These are phyloP conservation scores for Penicillium sp. DNA, from an alignment of 2,329 filamentous ascomycete species.

Conservation along the genomic window DNA sequence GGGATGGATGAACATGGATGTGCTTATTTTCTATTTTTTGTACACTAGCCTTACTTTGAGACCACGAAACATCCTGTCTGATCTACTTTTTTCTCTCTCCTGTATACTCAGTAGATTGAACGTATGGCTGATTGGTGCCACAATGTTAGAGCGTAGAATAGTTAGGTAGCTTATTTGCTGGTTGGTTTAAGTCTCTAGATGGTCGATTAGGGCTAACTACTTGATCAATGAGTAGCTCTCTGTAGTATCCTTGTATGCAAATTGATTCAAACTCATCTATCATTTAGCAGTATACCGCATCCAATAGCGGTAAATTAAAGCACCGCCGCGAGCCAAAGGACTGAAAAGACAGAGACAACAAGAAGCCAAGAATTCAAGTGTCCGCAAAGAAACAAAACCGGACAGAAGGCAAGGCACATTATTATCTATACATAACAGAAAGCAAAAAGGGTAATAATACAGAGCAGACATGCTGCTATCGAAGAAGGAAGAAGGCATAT, in stretches of 20 bases:
- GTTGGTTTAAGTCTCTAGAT: not conserved
- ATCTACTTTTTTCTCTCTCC: not conserved
- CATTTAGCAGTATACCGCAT: not conserved
- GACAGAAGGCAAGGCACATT: slow-evolving; percentile 5
- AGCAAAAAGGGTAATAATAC: slow-evolving; percentile 21
- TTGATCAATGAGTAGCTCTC: not conserved
- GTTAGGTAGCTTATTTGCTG: not conserved
- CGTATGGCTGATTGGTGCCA: no score
- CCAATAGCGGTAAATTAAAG: not conserved
- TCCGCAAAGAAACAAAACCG: not conserved
- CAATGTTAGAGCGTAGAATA: no score
- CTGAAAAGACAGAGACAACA: not conserved
- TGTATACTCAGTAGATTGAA: no score
- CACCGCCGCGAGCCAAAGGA: not conserved
- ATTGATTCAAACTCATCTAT: slow-evolving; percentile 8
- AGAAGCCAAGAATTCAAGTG: not conserved
- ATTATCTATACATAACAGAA: slow-evolving; percentile 23
- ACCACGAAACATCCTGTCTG: slow-evolving; percentile 6
- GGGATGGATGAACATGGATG: slow-evolving; percentile 6
- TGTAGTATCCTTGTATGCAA: not conserved
- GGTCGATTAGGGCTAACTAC: no score
- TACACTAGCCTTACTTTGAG: slow-evolving; percentile 6
- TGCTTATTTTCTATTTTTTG: slow-evolving; percentile 6
- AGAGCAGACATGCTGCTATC: slow-evolving; percentile 12
- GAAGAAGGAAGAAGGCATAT: slow-evolving; percentile 9